Base-by-base conservation (phyloP, 2,329 filamentous ascomycete genomes). In the Trichoderma sp. region DNA sequence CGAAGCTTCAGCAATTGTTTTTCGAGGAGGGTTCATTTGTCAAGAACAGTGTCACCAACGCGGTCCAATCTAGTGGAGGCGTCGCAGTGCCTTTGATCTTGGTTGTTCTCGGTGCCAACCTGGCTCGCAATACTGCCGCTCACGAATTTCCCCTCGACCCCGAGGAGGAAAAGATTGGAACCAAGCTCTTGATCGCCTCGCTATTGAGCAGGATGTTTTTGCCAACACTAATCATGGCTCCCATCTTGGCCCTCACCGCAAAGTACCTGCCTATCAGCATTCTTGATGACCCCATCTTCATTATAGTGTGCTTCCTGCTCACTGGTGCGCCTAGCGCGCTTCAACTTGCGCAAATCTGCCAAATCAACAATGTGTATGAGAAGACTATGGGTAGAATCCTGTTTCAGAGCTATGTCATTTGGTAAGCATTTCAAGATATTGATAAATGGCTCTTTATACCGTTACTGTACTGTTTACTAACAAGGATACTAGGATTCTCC, bases 331-430 rank as follows among this genome's bases (percentile, higher is more conserved):
- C 96, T 6, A 97, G 92, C 74, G 96, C 96, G 30, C 86, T 99
- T 74, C 96, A 99, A 83, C 85, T 99, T 78, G 95, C 96, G 7
- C 96, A 99, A 83, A 99, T 99, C 73, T 99, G 96, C 83, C 96
- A 98, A 86, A 93, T 98, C 83, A 99, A 99, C 82, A 92, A 92
- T 74, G 96, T 99, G 11, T 99, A 94, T 81, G 95, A 98, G 85
- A 90, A 92, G 21, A 94, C 96, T 63, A 98, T 99, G 95, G 93
- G 93, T 74, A 93, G 90, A 80, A 87, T 99, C 71, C 84, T 98
- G 65, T 97, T 98, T 85, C 95, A 98, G 85, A 98, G 95, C 83
- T 83, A 83, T 74, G 82, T 99, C 73, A 91, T 98, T 74, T 97
- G 94, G 93, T 93, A 85, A 83, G 90, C 86, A 68, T 58, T 62